Evolutionary conservation across 1,139 yeast species (phyloP).

Genomic region (Suhomyces maxii): DNA sequence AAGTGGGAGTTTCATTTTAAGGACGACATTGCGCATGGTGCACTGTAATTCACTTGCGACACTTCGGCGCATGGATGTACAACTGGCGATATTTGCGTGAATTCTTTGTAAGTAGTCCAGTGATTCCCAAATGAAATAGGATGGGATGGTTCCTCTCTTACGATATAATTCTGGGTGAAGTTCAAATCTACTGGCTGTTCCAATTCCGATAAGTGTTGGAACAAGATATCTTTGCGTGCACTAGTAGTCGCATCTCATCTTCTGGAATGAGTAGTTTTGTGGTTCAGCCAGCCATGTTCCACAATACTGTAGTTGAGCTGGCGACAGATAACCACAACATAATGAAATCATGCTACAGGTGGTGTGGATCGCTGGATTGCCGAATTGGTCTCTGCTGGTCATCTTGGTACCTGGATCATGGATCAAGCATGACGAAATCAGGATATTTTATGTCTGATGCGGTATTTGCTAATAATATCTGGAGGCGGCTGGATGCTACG

Average conservation of each 20-base stretch:
- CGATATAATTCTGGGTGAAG: neutral
- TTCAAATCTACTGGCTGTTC: neutral
- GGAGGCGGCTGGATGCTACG: neutral
- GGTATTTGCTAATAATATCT: neutral
- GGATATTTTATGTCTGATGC: neutral
- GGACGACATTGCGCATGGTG: conserved; percentile 4
- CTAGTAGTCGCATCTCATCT: neutral
- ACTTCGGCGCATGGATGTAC: conserved; percentile 2
- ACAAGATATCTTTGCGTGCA: neutral
- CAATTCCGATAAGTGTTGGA: neutral
- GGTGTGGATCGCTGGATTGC: neutral
- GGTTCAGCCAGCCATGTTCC: neutral
- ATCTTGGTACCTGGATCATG: neutral
- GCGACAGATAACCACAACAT: neutral
- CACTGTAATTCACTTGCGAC: conserved; percentile 4
- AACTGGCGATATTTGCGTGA: neutral
- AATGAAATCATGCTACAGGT: neutral
- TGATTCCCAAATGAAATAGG: no score
- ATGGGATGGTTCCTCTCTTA: neutral
- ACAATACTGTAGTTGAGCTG: neutral
- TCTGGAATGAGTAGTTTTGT: neutral
- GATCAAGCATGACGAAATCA: neutral
- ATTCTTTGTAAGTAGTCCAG: neutral
- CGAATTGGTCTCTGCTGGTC: neutral
- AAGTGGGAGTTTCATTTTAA: neutral